Evolutionary conservation across 768 basidiomycete genomes (phyloP).

Genomic region (Boletales sp.): DNA sequence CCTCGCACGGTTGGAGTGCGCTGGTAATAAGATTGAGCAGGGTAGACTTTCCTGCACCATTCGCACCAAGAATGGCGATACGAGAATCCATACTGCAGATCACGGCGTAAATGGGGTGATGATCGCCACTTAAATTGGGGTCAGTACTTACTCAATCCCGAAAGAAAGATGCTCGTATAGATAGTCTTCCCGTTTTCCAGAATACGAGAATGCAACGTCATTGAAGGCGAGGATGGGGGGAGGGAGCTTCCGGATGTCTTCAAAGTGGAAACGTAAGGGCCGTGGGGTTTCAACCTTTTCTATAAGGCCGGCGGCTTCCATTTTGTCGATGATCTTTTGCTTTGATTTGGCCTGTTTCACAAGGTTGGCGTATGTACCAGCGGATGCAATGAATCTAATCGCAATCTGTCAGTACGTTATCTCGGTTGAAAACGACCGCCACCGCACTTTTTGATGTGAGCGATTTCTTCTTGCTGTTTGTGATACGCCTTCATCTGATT

Average conservation of each 20-base stretch:
- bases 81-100: slow-evolving; percentile 82
- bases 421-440: not conserved
- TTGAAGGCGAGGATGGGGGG: slow-evolving; percentile 98
- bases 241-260: slow-evolving; percentile 88
- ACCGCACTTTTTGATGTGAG: slow-evolving; percentile 92
- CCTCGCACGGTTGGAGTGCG: slow-evolving; percentile 71
- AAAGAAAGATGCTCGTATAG: slow-evolving; percentile 89
- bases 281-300: slow-evolving; percentile 81
- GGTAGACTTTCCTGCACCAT: slow-evolving; percentile 93
- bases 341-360: slow-evolving; percentile 99
- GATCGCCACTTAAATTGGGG: slow-evolving; percentile 2
- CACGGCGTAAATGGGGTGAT: slow-evolving; percentile 3
- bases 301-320: slow-evolving; percentile 97
- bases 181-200: slow-evolving; percentile 82
- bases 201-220: slow-evolving; percentile 93
- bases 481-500: slow-evolving; percentile 99
- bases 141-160: slow-evolving; percentile 84
- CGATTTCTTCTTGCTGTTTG: slow-evolving; percentile 98
- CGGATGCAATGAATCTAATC: slow-evolving; percentile 91
- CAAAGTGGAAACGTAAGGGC: slow-evolving; percentile 90
- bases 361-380: slow-evolving; percentile 98
- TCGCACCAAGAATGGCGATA: slow-evolving; percentile 93
- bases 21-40: slow-evolving; percentile 88
- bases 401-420: slow-evolving; percentile 7
- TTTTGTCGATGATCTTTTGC: slow-evolving; percentile 99